Evolutionary conservation across 495 filamentous ascomycete genomes (phyloP).

Genomic region (Letharia lupina): DNA sequence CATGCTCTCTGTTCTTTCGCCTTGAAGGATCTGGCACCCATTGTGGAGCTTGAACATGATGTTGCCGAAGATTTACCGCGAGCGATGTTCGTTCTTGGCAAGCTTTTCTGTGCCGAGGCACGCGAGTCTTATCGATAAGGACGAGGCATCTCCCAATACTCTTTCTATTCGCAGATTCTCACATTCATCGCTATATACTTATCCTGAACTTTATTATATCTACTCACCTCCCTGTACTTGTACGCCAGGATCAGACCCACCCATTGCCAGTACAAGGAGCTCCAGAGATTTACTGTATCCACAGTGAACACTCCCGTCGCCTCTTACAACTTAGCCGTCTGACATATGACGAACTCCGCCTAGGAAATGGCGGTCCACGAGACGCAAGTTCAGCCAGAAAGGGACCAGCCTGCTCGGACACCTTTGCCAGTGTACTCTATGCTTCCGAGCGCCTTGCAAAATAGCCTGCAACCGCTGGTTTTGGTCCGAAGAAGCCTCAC

Average conservation of each 20-base stretch:
- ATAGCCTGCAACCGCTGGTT: background rate
- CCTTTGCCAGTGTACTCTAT: background rate
- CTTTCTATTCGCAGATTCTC: too few relatives aligned
- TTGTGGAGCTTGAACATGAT: too few relatives aligned
- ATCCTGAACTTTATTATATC: too few relatives aligned
- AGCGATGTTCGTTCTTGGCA: too few relatives aligned
- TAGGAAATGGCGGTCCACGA: background rate
- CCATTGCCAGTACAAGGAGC: background rate
- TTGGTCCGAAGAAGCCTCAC: slow-evolving; percentile 3
- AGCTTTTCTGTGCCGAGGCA: too few relatives aligned
- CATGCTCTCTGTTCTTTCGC: too few relatives aligned
- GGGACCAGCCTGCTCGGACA: background rate
- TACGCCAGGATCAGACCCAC: background rate
- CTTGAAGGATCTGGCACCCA: too few relatives aligned
- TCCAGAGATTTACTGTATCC: background rate
- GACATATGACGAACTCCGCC: background rate
- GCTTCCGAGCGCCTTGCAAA: background rate
- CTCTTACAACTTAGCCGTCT: background rate
- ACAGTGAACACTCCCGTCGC: background rate
- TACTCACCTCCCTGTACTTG: background rate
- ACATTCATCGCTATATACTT: too few relatives aligned
- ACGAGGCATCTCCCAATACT: too few relatives aligned
- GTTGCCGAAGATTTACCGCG: too few relatives aligned
- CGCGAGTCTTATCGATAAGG: too few relatives aligned
- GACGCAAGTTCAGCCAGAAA: background rate